Evolutionary conservation across 306 rosid genomes (phyloP).

Genomic region (Astragalus membranaceus): DNA sequence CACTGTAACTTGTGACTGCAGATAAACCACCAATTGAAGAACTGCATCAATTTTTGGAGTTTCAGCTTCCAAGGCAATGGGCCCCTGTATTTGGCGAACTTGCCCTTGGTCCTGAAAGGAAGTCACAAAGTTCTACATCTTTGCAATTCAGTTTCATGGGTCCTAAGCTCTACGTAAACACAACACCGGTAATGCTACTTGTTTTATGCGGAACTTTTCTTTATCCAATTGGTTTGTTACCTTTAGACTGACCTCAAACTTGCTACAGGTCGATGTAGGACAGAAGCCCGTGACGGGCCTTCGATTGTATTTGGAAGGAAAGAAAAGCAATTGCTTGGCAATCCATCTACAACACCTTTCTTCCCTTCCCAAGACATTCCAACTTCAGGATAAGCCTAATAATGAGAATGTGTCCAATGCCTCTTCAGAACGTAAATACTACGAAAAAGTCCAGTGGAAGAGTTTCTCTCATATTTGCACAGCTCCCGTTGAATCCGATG

Average conservation of each 20-base stretch:
- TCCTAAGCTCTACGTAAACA: constrained; percentile 81
- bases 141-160: constrained; percentile 88
- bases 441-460: constrained; percentile 87
- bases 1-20: constrained; percentile 26
- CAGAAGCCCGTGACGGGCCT: constrained; percentile 85
- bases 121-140: constrained; percentile 48
- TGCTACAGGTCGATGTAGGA: constrained; percentile 64
- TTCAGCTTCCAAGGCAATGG: constrained; percentile 84
- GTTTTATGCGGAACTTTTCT: background rate
- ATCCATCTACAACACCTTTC: constrained; percentile 92
- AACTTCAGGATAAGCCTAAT: constrained; percentile 36
- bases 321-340: constrained; percentile 69
- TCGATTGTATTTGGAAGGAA: constrained; percentile 77
- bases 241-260: constrained; percentile 14
- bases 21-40: constrained; percentile 67
- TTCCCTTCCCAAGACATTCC: constrained; percentile 63
- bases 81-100: constrained; percentile 87
- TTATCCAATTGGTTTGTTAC: background rate
- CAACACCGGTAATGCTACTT: constrained; percentile 46
- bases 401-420: constrained; percentile 19
- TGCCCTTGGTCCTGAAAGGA: constrained; percentile 73
- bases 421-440: constrained; percentile 55
- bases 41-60: constrained; percentile 72
- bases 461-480: constrained; percentile 87
- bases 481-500: constrained; percentile 64